A percentile compares a stretch with the other conserved stretches of the same genome.
phyloP scores from a whole-genome alignment of 768 basidiomycete species.

The Psilocybe cubensis region DNA sequence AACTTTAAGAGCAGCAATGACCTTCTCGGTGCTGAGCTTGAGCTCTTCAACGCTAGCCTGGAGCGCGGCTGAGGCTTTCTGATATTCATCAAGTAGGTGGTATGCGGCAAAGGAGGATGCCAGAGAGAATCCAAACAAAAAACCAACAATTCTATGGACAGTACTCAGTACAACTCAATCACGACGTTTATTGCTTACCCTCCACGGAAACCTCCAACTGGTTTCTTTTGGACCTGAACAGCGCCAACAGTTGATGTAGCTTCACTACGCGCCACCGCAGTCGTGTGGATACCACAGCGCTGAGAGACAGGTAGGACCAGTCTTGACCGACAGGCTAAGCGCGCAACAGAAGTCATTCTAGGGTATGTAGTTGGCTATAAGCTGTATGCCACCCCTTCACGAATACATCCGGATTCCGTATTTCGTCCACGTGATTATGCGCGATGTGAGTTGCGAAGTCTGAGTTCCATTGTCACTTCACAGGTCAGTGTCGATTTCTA shows the following conservation, averaged over 20 bases:
- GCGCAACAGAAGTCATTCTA: slow-evolving; percentile 18
- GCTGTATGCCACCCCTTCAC: not conserved
- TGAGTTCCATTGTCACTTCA: too few relatives aligned
- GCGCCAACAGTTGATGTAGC: slow-evolving; percentile 54
- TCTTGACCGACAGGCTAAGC: slow-evolving; percentile 14
- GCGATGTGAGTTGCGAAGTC: not conserved
- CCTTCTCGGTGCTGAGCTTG: slow-evolving; percentile 83
- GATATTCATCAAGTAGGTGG: slow-evolving; percentile 89
- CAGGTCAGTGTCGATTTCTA: too few relatives aligned
- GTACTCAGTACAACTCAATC: not conserved
- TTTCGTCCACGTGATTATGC: slow-evolving; percentile 7
- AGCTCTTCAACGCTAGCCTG: slow-evolving; percentile 89
- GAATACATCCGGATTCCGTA: not conserved
- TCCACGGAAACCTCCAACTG: slow-evolving; percentile 74
- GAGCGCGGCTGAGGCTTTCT: slow-evolving; percentile 82
- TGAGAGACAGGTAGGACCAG: slow-evolving; percentile 5
- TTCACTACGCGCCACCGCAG: slow-evolving; percentile 46
- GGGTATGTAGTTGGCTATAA: not conserved
- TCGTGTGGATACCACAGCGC: slow-evolving; percentile 47
- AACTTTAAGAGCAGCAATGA: slow-evolving; percentile 24
- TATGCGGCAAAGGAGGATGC: slow-evolving; percentile 88
- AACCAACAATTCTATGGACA: slow-evolving; percentile 70
- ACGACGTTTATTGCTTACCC: slow-evolving; percentile 43
- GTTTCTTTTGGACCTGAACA: slow-evolving; percentile 65
- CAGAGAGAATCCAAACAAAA: slow-evolving; percentile 88